Conservation (phyloP, 2,329 filamentous ascomycete genomes). For the Thielaviopsis punctulata region DNA sequence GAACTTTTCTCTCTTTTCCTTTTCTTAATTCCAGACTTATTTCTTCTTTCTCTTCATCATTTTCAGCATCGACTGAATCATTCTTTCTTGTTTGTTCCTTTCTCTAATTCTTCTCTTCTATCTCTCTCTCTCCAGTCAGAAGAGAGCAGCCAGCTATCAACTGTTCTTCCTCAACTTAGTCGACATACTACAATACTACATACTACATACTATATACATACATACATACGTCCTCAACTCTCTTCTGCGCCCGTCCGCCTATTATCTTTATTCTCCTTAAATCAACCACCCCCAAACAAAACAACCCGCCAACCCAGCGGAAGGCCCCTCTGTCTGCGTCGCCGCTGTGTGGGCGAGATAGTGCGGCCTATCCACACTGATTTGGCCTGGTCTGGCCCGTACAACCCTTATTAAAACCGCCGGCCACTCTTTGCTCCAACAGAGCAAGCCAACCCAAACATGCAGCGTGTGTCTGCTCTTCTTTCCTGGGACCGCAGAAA, state of each 20-base stretch:
- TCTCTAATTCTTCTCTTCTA: neutral
- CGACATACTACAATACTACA: no score
- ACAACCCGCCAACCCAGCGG: neutral
- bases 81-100: neutral
- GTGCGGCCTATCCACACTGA: neutral
- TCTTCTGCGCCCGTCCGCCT: neutral
- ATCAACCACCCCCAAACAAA: no score
- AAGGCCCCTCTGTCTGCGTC: constrained; percentile 9
- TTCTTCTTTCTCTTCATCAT: neutral
- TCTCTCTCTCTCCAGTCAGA: neutral
- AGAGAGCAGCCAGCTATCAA: no score
- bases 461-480: constrained; percentile 14
- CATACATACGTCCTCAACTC: neutral
- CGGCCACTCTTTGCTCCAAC: no score
- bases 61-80: neutral
- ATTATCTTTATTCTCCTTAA: neutral
- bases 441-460: no score
- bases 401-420: neutral
- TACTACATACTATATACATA: no score
- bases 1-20: neutral
- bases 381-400: neutral
- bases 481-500: constrained; percentile 14
- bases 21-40: neutral
- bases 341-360: constrained; percentile 7
- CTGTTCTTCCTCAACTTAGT: no score